Conservation (phyloP, 2,329 filamentous ascomycete species). For the Pseudogymnoascus sp. region DNA sequence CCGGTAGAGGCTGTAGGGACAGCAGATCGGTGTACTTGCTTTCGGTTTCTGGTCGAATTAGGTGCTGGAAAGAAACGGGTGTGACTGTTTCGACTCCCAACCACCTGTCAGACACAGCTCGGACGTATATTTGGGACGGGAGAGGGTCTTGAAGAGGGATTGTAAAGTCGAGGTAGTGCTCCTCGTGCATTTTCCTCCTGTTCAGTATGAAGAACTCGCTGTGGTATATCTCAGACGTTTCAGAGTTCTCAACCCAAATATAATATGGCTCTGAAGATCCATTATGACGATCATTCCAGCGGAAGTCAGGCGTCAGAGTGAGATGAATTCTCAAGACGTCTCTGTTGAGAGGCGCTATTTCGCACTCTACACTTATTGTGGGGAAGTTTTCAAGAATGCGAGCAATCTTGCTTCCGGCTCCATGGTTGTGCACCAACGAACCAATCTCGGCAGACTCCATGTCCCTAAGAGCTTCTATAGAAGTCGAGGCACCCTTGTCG, state of each 20-base stretch:
- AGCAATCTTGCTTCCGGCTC: conserved; percentile 73
- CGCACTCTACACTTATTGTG: conserved; percentile 79
- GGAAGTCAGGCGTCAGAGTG: conserved; percentile 78
- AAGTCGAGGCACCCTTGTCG: conserved; percentile 61
- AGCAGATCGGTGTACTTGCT: conserved; percentile 93
- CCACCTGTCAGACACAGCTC: conserved; percentile 92
- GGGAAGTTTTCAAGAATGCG: conserved; percentile 86
- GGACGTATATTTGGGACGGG: conserved; percentile 91
- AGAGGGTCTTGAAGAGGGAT: conserved; percentile 90
- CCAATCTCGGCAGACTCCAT: conserved; percentile 93
- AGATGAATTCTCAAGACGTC: conserved; percentile 90
- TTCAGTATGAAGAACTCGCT: conserved; percentile 95
- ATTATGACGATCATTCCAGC: conserved; percentile 89
- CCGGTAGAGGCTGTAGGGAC: conserved; percentile 80
- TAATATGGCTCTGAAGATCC: conserved; percentile 95
- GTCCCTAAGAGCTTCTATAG: conserved; percentile 77
- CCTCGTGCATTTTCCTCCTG: conserved; percentile 80
- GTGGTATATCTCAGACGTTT: conserved; percentile 95
- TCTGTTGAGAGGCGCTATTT: conserved; percentile 90
- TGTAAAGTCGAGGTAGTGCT: conserved; percentile 97
- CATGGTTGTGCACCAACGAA: conserved; percentile 79
- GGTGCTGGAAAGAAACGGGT: conserved; percentile 92
- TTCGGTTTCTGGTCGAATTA: conserved; percentile 94
- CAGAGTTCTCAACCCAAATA: conserved; percentile 98
- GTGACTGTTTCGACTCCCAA: conserved; percentile 92